These are phyloP conservation scores for Mycena venus DNA, from an alignment of 768 basidiomycete genomes.

Conservation along the genomic window DNA sequence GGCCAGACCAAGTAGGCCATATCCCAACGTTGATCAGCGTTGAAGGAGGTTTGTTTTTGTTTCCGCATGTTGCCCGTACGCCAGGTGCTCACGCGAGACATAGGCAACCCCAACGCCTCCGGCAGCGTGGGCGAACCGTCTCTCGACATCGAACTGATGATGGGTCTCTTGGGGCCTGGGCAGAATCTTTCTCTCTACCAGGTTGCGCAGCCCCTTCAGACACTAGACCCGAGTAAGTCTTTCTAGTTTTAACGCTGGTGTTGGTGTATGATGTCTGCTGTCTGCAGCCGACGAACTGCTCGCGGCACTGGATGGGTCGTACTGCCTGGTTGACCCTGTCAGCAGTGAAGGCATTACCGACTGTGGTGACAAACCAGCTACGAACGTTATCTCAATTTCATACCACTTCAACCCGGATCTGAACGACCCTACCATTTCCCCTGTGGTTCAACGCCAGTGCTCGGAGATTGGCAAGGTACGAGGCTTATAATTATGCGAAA, in stretches of 20 bases:
- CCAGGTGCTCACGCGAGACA: background rate
- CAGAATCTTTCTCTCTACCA: slow-evolving; percentile 27
- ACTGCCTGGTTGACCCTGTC: slow-evolving; percentile 16
- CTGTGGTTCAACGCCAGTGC: slow-evolving; percentile 24
- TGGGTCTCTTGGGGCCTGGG: slow-evolving; percentile 19
- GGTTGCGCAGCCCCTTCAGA: slow-evolving; percentile 1
- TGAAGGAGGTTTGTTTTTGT: slow-evolving; percentile 16
- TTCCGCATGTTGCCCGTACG: background rate
- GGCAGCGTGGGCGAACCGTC: slow-evolving; percentile 21
- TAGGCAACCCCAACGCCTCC: slow-evolving; percentile 12
- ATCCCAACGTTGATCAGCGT: slow-evolving; percentile 24
- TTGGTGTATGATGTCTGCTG: background rate
- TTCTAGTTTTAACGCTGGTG: background rate
- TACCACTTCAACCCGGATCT: slow-evolving; percentile 28
- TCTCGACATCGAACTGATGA: slow-evolving; percentile 23
- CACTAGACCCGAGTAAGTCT: slow-evolving; percentile 22
- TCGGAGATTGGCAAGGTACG: slow-evolving; percentile 23
- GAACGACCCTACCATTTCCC: slow-evolving; percentile 21
- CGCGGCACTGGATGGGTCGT: slow-evolving; percentile 22
- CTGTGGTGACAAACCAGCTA: slow-evolving; percentile 20
- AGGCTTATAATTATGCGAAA: background rate
- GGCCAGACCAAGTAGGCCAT: slow-evolving; percentile 11
- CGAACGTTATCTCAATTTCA: slow-evolving; percentile 25
- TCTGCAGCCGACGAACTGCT: slow-evolving; percentile 19
- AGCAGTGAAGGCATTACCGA: slow-evolving; percentile 23